A percentile compares a stretch with the other conserved stretches of the same genome.
Conservation (phyloP, 2,329 filamentous ascomycete genomes). For the Colletotrichum sojae region DNA sequence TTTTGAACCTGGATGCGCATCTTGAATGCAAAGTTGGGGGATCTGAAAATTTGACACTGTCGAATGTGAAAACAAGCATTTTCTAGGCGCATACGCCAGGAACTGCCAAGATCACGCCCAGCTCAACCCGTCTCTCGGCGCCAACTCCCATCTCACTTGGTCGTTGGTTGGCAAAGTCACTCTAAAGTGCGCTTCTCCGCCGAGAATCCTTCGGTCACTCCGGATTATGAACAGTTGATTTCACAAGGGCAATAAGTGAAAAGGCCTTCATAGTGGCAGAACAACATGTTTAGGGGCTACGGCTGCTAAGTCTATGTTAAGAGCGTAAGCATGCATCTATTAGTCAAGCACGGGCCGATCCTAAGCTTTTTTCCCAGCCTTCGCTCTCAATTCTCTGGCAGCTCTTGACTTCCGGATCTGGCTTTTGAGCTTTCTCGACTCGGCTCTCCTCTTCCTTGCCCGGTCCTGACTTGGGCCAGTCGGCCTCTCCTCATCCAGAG, state of each 20-base stretch:
- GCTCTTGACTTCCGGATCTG: slow-evolving; percentile 50
- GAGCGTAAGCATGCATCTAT: not conserved
- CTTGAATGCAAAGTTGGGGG: not conserved
- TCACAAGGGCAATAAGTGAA: too few species aligned
- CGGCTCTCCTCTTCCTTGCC: slow-evolving; percentile 47
- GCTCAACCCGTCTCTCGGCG: not conserved
- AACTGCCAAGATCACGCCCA: not conserved
- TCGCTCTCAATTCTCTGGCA: slow-evolving; percentile 19
- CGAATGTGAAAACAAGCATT: not conserved
- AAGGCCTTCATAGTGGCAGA: not conserved
- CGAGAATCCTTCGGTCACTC: too few species aligned
- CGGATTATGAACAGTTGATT: too few species aligned
- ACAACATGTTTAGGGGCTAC: not conserved
- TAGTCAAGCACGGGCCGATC: not conserved
- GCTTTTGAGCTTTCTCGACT: slow-evolving; percentile 54
- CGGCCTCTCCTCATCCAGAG: slow-evolving; percentile 53
- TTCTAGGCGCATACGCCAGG: not conserved
- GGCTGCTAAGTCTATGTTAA: slow-evolving; percentile 1
- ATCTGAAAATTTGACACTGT: not conserved
- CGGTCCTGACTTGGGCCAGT: slow-evolving; percentile 46
- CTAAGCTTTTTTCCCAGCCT: not conserved
- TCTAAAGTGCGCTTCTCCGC: too few species aligned
- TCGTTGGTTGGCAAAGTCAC: not conserved
- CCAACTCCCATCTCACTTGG: not conserved
- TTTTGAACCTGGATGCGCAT: not conserved